Evolutionary conservation across 805 yeast genomes (phyloP).

Genomic region (Candida endomychidarum): DNA sequence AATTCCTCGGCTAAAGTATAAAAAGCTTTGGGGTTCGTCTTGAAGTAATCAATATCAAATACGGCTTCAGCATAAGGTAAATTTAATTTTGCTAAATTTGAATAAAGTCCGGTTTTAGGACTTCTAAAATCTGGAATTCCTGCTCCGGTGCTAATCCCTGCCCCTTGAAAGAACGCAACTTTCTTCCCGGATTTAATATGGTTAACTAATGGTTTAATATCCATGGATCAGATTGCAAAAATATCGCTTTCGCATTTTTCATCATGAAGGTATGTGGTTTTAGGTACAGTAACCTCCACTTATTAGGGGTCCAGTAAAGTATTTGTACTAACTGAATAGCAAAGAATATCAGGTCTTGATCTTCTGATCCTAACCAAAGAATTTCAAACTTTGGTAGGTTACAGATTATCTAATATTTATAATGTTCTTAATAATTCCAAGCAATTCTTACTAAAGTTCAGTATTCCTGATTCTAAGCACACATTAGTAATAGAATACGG

Average conservation of each 20-base stretch:
- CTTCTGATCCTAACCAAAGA: constrained; percentile 70
- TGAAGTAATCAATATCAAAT: constrained; percentile 82
- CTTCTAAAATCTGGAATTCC: constrained; percentile 96
- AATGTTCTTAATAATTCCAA: constrained; percentile 70
- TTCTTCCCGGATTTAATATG: constrained; percentile 37
- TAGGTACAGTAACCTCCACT: no score
- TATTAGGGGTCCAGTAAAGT: no score
- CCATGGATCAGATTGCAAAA: neutral
- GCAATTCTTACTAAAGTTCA: constrained; percentile 76
- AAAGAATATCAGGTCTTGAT: constrained; percentile 84
- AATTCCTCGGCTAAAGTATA: constrained; percentile 80
- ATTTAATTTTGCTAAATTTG: constrained; percentile 69
- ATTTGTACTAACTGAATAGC: constrained; percentile 42
- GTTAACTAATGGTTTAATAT: constrained; percentile 28
- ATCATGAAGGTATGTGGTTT: constrained; percentile 18
- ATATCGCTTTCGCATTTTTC: constrained; percentile 1
- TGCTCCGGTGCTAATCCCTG: constrained; percentile 90
- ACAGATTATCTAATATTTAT: constrained; percentile 81
- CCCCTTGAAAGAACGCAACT: constrained; percentile 77
- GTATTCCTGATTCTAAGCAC: constrained; percentile 78
- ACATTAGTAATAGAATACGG: constrained; percentile 84
- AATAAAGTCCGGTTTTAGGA: constrained; percentile 85
- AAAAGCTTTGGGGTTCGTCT: constrained; percentile 76
- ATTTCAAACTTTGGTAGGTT: constrained; percentile 58
- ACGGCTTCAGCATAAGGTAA: constrained; percentile 96